These are phyloP conservation scores for Fragilaria radians DNA, from an alignment of 108 stramenopile genomes.

Conservation along the genomic window DNA sequence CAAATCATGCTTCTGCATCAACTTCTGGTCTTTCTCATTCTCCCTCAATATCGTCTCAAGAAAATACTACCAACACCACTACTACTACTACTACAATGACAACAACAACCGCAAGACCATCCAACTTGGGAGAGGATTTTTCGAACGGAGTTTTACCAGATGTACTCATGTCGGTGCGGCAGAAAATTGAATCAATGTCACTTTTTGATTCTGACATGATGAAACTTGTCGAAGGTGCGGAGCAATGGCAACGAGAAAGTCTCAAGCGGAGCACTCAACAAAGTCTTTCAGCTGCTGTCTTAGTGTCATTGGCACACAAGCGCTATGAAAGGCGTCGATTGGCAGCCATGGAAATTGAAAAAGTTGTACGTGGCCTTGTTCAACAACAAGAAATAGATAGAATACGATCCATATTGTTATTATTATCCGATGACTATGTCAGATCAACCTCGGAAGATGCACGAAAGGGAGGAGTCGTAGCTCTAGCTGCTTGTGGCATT, in stretches of 20 bases:
- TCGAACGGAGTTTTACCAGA: slow-evolving; percentile 53
- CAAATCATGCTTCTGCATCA: not conserved
- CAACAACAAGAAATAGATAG: slow-evolving; percentile 63
- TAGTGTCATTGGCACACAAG: slow-evolving; percentile 85
- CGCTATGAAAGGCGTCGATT: slow-evolving; percentile 81
- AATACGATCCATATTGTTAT: slow-evolving; percentile 67
- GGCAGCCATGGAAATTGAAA: slow-evolving; percentile 90
- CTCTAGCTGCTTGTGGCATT: slow-evolving; percentile 80
- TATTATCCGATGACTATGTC: slow-evolving; percentile 82
- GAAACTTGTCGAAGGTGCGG: slow-evolving; percentile 25
- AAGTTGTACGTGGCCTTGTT: slow-evolving; percentile 67
- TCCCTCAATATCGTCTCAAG: not conserved
- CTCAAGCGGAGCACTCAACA: slow-evolving; percentile 79
- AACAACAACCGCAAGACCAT: not conserved
- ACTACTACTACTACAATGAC: not conserved
- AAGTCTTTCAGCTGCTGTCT: slow-evolving; percentile 67
- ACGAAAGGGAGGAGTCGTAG: slow-evolving; percentile 83
- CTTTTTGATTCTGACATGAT: slow-evolving; percentile 68
- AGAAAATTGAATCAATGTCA: slow-evolving; percentile 69
- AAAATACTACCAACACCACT: slow-evolving; percentile 1
- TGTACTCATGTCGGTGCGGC: slow-evolving; percentile 66
- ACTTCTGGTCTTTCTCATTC: not conserved
- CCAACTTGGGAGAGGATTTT: slow-evolving; percentile 10
- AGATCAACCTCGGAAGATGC: slow-evolving; percentile 82
- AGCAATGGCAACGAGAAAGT: slow-evolving; percentile 53